A percentile compares a stretch with the other conserved stretches of the same genome.
phyloP scores from a whole-genome alignment of 176 grass and related monocot species.

The Cenchrus purpureus region DNA sequence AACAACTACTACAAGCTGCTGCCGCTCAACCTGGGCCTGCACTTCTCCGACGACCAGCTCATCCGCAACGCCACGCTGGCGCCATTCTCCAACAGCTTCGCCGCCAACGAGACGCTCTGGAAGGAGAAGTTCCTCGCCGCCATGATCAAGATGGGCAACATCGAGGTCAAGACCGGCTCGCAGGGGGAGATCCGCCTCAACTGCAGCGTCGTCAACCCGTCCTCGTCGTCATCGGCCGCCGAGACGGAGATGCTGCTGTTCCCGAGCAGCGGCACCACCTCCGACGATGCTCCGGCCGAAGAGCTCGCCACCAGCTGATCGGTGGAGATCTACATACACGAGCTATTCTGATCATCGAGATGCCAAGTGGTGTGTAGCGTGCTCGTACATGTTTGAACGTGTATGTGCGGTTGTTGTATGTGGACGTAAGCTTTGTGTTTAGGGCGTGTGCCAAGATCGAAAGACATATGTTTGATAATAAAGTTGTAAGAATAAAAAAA shows the following conservation, averaged over 20 bases:
- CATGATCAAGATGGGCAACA: constrained; percentile 67
- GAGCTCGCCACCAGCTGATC: constrained; percentile 26
- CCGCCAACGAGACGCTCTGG: constrained; percentile 48
- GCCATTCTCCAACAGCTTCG: constrained; percentile 8
- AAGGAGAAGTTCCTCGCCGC: constrained; percentile 45
- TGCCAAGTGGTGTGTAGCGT: too few relatives aligned
- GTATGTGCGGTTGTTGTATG: too few relatives aligned
- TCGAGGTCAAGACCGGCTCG: constrained; percentile 33
- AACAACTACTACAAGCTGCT: constrained; percentile 77
- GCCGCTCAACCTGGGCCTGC: constrained; percentile 56
- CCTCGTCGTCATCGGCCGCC: not conserved
- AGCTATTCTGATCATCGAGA: too few relatives aligned
- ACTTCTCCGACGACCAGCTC: constrained; percentile 66
- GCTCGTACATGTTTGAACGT: too few relatives aligned
- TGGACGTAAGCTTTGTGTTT: too few relatives aligned
- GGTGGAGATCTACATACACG: too few relatives aligned
- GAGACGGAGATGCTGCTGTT: constrained; percentile 10
- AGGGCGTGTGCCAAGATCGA: too few relatives aligned
- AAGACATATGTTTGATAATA: too few relatives aligned
- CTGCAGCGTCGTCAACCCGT: constrained; percentile 49
- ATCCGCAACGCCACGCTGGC: constrained; percentile 40
- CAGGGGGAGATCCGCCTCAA: constrained; percentile 52
- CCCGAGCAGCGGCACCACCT: not conserved
- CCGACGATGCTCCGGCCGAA: not conserved
- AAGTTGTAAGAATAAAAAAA: too few relatives aligned